Conservation (phyloP, 441 rosid genomes). For the Pelargonium cotyledonis region DNA sequence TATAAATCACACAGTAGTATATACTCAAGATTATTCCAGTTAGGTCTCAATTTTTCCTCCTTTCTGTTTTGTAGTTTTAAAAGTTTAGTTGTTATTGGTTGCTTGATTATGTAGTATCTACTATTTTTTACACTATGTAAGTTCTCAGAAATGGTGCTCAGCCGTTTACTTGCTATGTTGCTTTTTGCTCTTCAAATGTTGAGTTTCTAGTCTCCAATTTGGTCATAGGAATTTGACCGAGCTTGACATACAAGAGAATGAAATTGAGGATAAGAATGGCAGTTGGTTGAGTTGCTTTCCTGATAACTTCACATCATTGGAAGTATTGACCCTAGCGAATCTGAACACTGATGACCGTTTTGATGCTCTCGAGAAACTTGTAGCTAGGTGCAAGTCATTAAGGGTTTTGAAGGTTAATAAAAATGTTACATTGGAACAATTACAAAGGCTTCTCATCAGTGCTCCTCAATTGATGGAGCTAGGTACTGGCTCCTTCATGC, state of each 20-base stretch:
- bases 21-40: not conserved
- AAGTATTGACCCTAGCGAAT: constrained; percentile 53
- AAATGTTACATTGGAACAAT: constrained; percentile 40
- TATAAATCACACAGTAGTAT: too few species aligned
- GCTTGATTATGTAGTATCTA: not conserved
- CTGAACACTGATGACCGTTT: constrained; percentile 47
- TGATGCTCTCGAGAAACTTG: constrained; percentile 56
- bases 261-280: constrained; percentile 49
- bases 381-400: constrained; percentile 47
- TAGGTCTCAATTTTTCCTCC: not conserved
- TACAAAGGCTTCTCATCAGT: constrained; percentile 43
- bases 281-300: constrained; percentile 66
- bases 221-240: constrained; percentile 54
- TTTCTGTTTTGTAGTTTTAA: not conserved
- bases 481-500: constrained; percentile 54
- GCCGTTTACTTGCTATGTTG: not conserved
- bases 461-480: constrained; percentile 52
- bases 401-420: constrained; percentile 52
- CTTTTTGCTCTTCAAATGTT: not conserved
- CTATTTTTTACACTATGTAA: not conserved
- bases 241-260: constrained; percentile 65
- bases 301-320: constrained; percentile 48
- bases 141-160: not conserved
- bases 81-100: not conserved
- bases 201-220: constrained; percentile 15